Base-by-base conservation (phyloP, 306 rosid genomes). In the Cajanus cajan region DNA sequence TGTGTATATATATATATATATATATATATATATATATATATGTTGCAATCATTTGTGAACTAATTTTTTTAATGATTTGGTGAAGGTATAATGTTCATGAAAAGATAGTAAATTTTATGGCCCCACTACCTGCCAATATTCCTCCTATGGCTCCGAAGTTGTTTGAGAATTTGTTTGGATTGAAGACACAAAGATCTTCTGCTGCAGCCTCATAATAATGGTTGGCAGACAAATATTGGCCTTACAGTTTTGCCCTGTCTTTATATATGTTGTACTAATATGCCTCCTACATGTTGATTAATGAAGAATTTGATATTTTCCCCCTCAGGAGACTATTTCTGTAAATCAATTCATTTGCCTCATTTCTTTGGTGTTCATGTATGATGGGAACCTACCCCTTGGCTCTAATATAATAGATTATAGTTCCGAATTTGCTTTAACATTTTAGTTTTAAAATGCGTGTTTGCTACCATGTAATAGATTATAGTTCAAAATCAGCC, bases 31-130 rank as follows among this genome's bases (percentile, higher is more conserved):
- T n/a, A n/a, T n/a, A n/a, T n/a, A n/a, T 15, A 15, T 61, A 61
- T 75, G 19, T 58, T 62, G 57, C 65, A 16, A 4, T 15, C 34
- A n/a, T 24, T 63, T 37, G 34, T 52, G 18, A 54, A 66, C 62
- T 13, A 13, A 22, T 18, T 3, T 68, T 74, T 64, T 68, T 57
- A 55, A 37, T 71, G 51, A 75, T 50, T 50, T 61, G 67, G 16
- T 78, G 76, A 82, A 89, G 98, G 90, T 94, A 92, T 59, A 78
- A 88, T 72, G 90, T 94, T 78, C 97, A 94, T 74, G 98, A 94
- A 83, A 88, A 92, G 87, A 89, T 89, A 22, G 89, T 89, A 16
- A 94, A 94, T 77, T 94, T 94, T 78, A 90, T 89, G 93, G 90
- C 97, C 63, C 86, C 95, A 6, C 80, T 58, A 68, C 88, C 92